Conservation (phyloP, 1,284 basidiomycete genomes). For the Ustilago esculenta region DNA sequence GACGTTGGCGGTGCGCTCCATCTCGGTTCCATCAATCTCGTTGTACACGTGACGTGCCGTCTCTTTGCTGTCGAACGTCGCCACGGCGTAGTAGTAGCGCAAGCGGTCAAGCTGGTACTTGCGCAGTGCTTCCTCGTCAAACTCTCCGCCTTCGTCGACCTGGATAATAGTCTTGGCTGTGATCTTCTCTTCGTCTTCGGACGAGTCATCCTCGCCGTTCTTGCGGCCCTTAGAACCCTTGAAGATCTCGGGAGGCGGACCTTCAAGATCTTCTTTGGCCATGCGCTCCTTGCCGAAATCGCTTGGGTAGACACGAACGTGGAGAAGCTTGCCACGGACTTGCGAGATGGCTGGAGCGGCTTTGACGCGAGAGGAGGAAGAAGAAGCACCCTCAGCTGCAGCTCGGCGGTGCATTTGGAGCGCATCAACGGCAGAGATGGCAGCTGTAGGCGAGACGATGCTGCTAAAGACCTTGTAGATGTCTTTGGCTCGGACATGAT, state of each 20-base stretch:
- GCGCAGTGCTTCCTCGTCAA: conserved; percentile 85
- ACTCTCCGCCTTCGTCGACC: conserved; percentile 66
- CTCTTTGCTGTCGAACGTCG: conserved; percentile 83
- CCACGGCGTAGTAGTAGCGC: conserved; percentile 95
- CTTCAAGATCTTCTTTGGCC: conserved; percentile 85
- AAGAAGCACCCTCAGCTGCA: conserved; percentile 3
- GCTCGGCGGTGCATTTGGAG: conserved; percentile 22
- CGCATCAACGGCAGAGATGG: conserved; percentile 40
- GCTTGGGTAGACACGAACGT: conserved; percentile 81
- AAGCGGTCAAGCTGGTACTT: conserved; percentile 93
- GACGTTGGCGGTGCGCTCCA: conserved; percentile 95
- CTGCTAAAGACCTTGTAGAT: conserved; percentile 93
- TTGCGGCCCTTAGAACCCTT: conserved; percentile 48
- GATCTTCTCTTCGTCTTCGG: conserved; percentile 69
- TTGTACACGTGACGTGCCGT: conserved; percentile 83
- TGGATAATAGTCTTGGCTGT: conserved; percentile 66
- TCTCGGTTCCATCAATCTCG: conserved; percentile 92
- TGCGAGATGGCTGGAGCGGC: conserved; percentile 45
- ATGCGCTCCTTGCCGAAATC: conserved; percentile 92
- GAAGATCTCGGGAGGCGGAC: conserved; percentile 88
- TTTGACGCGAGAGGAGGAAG: conserved; percentile 15
- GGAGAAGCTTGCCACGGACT: conserved; percentile 49
- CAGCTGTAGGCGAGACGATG: conserved; percentile 72
- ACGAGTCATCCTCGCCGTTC: conserved; percentile 73
- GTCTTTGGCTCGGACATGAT: conserved; percentile 88